Conservation (phyloP, 2,329 filamentous ascomycete species). For the Fusarium sp. region DNA sequence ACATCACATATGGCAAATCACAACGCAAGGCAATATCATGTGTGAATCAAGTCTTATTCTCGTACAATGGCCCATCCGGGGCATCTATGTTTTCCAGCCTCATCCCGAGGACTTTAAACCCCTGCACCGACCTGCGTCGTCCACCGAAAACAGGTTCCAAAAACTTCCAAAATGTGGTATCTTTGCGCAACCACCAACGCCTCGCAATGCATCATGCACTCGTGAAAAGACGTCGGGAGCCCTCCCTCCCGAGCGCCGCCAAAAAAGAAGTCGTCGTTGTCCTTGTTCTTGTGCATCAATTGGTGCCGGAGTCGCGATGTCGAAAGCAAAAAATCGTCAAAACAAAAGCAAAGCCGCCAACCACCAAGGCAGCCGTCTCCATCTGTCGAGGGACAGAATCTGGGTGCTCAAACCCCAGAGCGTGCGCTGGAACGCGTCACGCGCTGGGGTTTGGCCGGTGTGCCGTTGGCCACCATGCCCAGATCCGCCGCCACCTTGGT, state of each 20-base stretch:
- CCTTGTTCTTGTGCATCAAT: neutral
- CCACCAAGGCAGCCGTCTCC: slow-evolving; percentile 13
- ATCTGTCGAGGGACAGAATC: neutral
- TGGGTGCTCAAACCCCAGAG: slow-evolving; percentile 30
- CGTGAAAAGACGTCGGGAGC: slow-evolving; percentile 16
- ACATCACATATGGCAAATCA: neutral
- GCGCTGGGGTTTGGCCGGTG: slow-evolving; percentile 48
- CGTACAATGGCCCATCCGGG: neutral
- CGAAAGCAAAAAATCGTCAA: slow-evolving; percentile 4
- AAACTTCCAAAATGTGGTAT: slow-evolving; percentile 32
- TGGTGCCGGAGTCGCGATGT: neutral
- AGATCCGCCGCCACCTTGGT: slow-evolving; percentile 46
- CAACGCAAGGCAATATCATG: neutral
- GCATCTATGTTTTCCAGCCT: slow-evolving; percentile 19
- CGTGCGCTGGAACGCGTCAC: slow-evolving; percentile 47
- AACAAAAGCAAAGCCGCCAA: neutral
- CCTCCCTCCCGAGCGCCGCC: slow-evolving; percentile 18
- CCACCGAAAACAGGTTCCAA: slow-evolving; percentile 25
- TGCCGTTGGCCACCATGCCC: slow-evolving; percentile 50
- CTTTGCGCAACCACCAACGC: slow-evolving; percentile 36
- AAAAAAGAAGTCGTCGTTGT: slow-evolving; percentile 1
- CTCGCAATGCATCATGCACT: slow-evolving; percentile 30
- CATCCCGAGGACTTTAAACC: slow-evolving; percentile 22
- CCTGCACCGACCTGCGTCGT: slow-evolving; percentile 15
- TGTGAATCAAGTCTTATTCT: slow-evolving; percentile 4